Evolutionary conservation across 1,284 basidiomycete species (phyloP).

Genomic region (Pseudozyma hubeiensis): DNA sequence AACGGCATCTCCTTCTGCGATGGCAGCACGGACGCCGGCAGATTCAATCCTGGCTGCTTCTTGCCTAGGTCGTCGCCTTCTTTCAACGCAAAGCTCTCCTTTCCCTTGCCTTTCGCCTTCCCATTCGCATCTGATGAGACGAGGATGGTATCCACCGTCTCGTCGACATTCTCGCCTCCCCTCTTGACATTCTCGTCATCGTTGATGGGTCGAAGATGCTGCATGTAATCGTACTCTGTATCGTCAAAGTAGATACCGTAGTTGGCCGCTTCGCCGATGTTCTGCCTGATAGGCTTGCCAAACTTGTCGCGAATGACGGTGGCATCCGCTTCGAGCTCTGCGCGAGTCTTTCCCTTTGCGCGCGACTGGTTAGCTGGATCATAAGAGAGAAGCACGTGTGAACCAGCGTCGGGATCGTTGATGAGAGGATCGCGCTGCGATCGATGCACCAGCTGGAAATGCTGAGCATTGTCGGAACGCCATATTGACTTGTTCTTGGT

Average conservation of each 20-base stretch:
- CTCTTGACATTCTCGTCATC: slow-evolving; percentile 56
- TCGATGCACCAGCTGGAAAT: slow-evolving; percentile 96
- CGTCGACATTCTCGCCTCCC: slow-evolving; percentile 62
- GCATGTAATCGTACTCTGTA: slow-evolving; percentile 99
- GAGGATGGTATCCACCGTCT: slow-evolving; percentile 56
- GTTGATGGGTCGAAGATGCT: slow-evolving; percentile 76
- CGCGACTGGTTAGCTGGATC: slow-evolving; percentile 71
- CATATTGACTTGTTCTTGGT: slow-evolving; percentile 77
- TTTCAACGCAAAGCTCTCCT: slow-evolving; percentile 49
- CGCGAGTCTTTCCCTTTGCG: slow-evolving; percentile 79
- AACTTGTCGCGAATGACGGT: slow-evolving; percentile 74
- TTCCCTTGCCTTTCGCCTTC: slow-evolving; percentile 54
- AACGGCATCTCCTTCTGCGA: slow-evolving; percentile 51
- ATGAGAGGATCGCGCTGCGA: slow-evolving; percentile 95
- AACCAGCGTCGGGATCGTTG: slow-evolving; percentile 88
- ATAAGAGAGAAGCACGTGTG: slow-evolving; percentile 87
- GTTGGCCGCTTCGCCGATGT: slow-evolving; percentile 83
- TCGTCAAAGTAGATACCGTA: slow-evolving; percentile 98
- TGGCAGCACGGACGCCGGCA: slow-evolving; percentile 76
- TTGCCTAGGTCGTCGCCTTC: slow-evolving; percentile 22
- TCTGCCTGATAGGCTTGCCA: slow-evolving; percentile 53
- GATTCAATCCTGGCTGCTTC: slow-evolving; percentile 43
- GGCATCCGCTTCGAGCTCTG: slow-evolving; percentile 76
- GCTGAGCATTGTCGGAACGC: slow-evolving; percentile 85
- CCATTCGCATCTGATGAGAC: slow-evolving; percentile 29